Evolutionary conservation across 192 early-diverging fungal genomes (phyloP), one percentile per base, ranked within the genome.

Genomic region (Backusella mclennaniae): DNA sequence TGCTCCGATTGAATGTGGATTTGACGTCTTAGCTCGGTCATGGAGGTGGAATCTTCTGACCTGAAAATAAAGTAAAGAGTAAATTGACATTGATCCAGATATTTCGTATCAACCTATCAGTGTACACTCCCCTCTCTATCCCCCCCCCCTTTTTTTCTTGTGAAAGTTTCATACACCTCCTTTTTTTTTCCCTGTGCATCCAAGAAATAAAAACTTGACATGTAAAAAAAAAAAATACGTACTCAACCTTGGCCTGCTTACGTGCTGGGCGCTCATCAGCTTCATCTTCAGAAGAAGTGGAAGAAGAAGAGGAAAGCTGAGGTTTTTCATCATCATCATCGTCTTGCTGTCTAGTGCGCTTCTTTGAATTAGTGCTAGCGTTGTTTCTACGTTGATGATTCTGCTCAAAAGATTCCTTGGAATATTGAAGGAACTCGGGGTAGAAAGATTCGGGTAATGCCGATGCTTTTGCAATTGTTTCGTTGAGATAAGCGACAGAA

Each of bases 1-100:
- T 82, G 81, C 53, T 78, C 77, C 53, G 78, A 79, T 35, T 83
- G 82, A 69, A 83, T 79, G 19, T 83, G 82, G 69, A 82, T 78
- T 49, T 76, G 82, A 53, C 77, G 78, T 44, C 82, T 78, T 63
- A 79, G 70, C 63, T 83, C 82, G 35, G 78, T 76, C 15, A 72
- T 77, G n/a, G 66, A 71, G 4, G 53, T 59, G 53, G n/a, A 11
- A 26, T 59, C 53, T 59, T 71, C 39, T 46, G 31, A 44, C 39
- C 26, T 26, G 19, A 71, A 44, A 44, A 44, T 9, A 46, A 71
- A 67, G 72, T 73, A 49, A 49, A 49, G 38, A 63, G 36, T 69
- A 69, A 41, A n/a, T 44, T n/a, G 67, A 36, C 67, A 21, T 19
- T 69, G 67, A 69, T 69, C 67, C 67, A n/a, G 17, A 38, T 35